Percentiles rank a stretch among this genome's conserved stretches.
Evolutionary conservation across 441 rosid genomes (phyloP).

Genomic region (Hura crepitans): DNA sequence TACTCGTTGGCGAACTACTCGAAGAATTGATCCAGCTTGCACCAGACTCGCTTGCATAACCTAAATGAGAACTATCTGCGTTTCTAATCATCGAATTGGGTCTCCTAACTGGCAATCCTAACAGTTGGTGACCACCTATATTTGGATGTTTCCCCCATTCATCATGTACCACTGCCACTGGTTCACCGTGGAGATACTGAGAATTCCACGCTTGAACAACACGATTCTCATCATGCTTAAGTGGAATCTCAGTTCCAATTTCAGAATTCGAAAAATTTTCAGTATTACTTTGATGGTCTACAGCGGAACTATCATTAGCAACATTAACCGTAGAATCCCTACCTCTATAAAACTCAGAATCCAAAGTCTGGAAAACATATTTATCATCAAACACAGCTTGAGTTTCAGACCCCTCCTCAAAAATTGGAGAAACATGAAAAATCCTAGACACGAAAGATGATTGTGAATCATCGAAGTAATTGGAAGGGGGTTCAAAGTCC

Average conservation of each 20-base stretch:
- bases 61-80: slow-evolving; percentile 22
- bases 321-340: slow-evolving; percentile 20
- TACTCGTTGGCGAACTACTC: slow-evolving; percentile 26
- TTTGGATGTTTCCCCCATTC: slow-evolving; percentile 26
- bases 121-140: slow-evolving; percentile 35
- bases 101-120: slow-evolving; percentile 81
- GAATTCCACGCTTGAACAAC: slow-evolving; percentile 55
- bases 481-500: slow-evolving; percentile 25
- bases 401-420: slow-evolving; percentile 47
- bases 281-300: slow-evolving; percentile 25
- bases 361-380: slow-evolving; percentile 18
- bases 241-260: slow-evolving; percentile 20
- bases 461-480: slow-evolving; percentile 37
- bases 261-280: slow-evolving; percentile 26
- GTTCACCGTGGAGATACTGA: slow-evolving; percentile 48
- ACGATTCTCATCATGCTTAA: slow-evolving; percentile 27
- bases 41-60: slow-evolving; percentile 31
- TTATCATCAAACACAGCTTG: slow-evolving; percentile 37
- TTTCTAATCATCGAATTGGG: slow-evolving; percentile 34
- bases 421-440: slow-evolving; percentile 49
- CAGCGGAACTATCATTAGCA: slow-evolving; percentile 11
- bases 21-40: slow-evolving; percentile 30
- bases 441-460: slow-evolving; percentile 49
- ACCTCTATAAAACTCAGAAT: slow-evolving; percentile 22
- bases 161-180: slow-evolving; percentile 48